Percentiles rank a stretch among this genome's conserved stretches.
phyloP scores from a whole-genome alignment of 2,329 filamentous ascomycete genomes.

The Aspergillus awamori region DNA sequence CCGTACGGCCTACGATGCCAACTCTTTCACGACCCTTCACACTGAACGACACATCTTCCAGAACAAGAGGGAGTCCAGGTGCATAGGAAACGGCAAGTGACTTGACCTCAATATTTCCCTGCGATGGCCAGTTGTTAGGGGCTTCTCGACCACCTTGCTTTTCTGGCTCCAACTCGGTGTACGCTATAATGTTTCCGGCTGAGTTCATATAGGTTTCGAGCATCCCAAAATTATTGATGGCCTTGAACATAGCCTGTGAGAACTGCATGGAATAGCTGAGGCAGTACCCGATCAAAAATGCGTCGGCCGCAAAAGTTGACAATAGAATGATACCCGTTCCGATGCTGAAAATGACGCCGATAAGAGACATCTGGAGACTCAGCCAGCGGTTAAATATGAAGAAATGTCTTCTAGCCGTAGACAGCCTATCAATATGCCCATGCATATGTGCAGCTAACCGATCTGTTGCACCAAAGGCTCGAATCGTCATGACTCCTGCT shows the following conservation, averaged over 20 bases:
- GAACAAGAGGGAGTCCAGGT: background rate
- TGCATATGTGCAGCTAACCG: background rate
- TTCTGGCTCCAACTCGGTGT: background rate
- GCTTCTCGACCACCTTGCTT: background rate
- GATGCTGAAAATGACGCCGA: background rate
- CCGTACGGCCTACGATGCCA: background rate
- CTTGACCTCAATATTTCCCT: background rate
- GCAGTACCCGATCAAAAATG: background rate
- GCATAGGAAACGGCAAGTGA: background rate
- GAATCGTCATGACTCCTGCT: background rate
- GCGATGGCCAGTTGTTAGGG: background rate
- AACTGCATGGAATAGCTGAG: background rate
- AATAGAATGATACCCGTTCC: background rate
- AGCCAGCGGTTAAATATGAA: background rate
- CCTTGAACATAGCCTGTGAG: background rate
- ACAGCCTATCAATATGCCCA: background rate
- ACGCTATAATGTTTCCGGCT: background rate
- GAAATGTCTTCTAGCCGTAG: background rate
- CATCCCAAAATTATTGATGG: constrained; percentile 1
- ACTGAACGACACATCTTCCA: background rate
- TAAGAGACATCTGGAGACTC: background rate
- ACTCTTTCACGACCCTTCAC: background rate
- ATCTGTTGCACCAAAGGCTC: background rate
- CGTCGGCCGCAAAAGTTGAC: background rate
- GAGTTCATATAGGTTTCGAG: background rate